These are phyloP conservation scores for Malbranchea cinnamomea DNA, from an alignment of 2,329 filamentous ascomycete species.

Conservation along the genomic window DNA sequence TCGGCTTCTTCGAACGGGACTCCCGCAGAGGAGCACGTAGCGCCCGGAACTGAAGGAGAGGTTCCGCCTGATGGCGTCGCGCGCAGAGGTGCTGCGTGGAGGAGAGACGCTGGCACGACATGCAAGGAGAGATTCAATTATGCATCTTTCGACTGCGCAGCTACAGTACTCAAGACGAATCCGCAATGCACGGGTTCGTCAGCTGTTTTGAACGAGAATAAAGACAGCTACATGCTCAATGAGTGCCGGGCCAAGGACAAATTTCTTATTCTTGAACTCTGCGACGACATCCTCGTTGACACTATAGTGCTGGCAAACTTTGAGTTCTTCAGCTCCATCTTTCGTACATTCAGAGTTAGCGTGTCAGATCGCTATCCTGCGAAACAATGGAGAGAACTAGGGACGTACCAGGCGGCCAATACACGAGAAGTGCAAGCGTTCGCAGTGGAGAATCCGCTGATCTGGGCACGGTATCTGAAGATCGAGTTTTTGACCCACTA, in stretches of 20 bases:
- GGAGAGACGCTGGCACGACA: conserved; percentile 89
- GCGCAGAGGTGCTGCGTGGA: conserved; percentile 43
- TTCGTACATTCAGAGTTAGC: conserved; percentile 77
- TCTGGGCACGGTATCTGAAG: conserved; percentile 85
- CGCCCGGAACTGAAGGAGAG: conserved; percentile 7
- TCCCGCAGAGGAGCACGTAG: conserved; percentile 14
- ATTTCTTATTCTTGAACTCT: conserved; percentile 87
- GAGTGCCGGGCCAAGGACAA: conserved; percentile 79
- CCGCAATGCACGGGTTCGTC: conserved; percentile 74
- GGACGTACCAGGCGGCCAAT: conserved; percentile 81
- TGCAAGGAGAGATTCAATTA: conserved; percentile 98
- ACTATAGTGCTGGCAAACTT: conserved; percentile 97
- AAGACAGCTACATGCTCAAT: conserved; percentile 96
- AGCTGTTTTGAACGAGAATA: conserved; percentile 85
- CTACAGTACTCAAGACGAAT: conserved; percentile 83
- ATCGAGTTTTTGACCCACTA: conserved; percentile 90
- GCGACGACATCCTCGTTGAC: conserved; percentile 73
- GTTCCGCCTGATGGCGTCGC: conserved; percentile 7
- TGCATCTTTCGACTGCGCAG: conserved; percentile 91
- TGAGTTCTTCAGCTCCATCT: conserved; percentile 97
- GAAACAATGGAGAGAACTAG: conserved; percentile 85
- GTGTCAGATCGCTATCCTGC: conserved; percentile 91
- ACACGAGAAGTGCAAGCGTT: conserved; percentile 90
- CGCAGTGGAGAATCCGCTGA: conserved; percentile 80
- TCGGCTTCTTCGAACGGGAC: too few relatives aligned